These are phyloP conservation scores for Symmetrospora coprosmae DNA, from an alignment of 768 basidiomycete species.

Conservation along the genomic window DNA sequence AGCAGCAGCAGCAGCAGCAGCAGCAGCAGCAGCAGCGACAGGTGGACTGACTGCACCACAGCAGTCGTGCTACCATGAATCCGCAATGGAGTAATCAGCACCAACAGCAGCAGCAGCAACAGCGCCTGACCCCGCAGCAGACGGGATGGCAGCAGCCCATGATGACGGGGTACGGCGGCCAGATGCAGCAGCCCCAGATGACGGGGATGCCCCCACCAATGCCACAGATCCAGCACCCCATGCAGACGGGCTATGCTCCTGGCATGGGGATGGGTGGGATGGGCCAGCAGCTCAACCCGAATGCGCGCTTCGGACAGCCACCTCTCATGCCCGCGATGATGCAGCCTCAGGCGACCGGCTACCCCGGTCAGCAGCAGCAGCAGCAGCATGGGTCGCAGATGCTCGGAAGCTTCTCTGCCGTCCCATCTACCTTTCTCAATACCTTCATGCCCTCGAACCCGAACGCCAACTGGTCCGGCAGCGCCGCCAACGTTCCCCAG, in stretches of 20 bases:
- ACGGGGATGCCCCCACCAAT: too few relatives aligned
- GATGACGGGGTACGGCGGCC: not conserved
- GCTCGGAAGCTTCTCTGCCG: constrained; percentile 50
- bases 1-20: not conserved
- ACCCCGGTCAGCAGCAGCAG: constrained; percentile 41
- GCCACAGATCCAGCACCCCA: not conserved
- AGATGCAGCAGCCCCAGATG: not conserved
- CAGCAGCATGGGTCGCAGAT: constrained; percentile 51
- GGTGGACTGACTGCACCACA: too few relatives aligned
- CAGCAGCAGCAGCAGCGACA: too few relatives aligned
- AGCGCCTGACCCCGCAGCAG: not conserved
- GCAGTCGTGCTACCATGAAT: not conserved
- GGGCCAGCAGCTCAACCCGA: too few relatives aligned
- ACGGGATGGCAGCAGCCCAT: not conserved
- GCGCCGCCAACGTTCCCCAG: constrained; percentile 10
- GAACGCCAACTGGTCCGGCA: constrained; percentile 13
- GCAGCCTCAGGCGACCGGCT: constrained; percentile 53
- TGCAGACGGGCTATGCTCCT: not conserved
- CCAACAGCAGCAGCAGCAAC: constrained; percentile 5
- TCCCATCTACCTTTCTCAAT: constrained; percentile 24
- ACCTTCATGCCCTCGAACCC: constrained; percentile 64
- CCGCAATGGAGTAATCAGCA: not conserved
- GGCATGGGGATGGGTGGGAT: too few relatives aligned
- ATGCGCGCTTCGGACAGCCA: too few relatives aligned
- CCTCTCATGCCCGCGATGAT: constrained; percentile 31